Percentiles rank a stretch among this genome's conserved stretches.
Evolutionary conservation across 2,329 filamentous ascomycete genomes (phyloP).

Genomic region (Pseudopithomyces chartarum): DNA sequence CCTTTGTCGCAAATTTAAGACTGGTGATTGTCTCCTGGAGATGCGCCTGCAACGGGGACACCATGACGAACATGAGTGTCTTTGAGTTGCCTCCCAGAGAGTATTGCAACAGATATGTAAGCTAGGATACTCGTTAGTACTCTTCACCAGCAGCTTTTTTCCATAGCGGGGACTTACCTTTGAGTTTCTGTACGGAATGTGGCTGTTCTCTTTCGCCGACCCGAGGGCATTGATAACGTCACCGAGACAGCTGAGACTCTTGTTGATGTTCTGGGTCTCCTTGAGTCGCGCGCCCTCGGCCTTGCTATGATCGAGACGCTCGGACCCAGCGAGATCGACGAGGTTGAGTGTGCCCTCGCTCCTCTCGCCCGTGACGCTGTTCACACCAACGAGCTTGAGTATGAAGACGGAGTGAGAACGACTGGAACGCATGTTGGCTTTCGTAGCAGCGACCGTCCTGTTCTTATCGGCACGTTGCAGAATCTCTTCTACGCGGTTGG

Average conservation of each 20-base stretch:
- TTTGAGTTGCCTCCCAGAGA: conserved; percentile 94
- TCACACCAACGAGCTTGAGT: conserved; percentile 69
- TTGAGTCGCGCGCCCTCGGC: conserved; percentile 85
- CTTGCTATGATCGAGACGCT: conserved; percentile 84
- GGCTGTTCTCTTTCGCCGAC: conserved; percentile 73
- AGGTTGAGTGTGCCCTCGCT: conserved; percentile 95
- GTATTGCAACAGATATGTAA: conserved; percentile 94
- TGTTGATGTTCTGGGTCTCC: conserved; percentile 98
- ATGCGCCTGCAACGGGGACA: conserved; percentile 88
- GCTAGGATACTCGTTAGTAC: conserved; percentile 47
- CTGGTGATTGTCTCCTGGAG: conserved; percentile 92
- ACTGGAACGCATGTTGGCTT: conserved; percentile 92
- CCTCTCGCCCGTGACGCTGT: conserved; percentile 76
- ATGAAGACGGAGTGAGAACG: conserved; percentile 97
- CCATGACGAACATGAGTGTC: conserved; percentile 99
- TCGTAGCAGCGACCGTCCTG: conserved; percentile 92
- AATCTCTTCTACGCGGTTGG: conserved; percentile 78
- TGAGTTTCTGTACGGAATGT: conserved; percentile 94
- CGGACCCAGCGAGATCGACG: conserved; percentile 92
- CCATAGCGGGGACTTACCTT: conserved; percentile 64
- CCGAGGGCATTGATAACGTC: conserved; percentile 96
- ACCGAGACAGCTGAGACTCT: conserved; percentile 85
- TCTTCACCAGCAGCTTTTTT: neutral
- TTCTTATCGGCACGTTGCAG: conserved; percentile 82
- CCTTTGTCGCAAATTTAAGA: conserved; percentile 94